Percentiles rank a stretch among this genome's conserved stretches.
These are phyloP conservation scores for Botryotinia convoluta DNA, from an alignment of 2,329 filamentous ascomycete species.

Conservation along the genomic window DNA sequence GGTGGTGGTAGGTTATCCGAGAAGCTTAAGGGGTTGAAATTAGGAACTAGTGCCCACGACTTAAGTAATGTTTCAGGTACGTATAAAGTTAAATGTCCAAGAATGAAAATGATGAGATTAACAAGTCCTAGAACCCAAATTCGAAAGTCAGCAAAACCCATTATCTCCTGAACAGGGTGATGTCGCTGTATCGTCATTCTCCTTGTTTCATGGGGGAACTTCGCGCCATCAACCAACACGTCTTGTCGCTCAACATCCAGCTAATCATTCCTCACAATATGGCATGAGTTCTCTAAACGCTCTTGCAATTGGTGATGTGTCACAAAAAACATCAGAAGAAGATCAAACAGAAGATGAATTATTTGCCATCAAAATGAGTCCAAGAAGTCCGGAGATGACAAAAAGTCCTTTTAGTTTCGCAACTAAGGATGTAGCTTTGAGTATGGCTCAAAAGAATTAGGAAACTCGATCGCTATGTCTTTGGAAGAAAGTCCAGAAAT, in stretches of 20 bases:
- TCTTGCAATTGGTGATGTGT: conserved; percentile 39
- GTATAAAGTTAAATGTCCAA: conserved; percentile 22
- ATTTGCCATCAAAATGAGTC: conserved; percentile 84
- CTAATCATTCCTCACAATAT: conserved; percentile 26
- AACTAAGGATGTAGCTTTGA: conserved; percentile 34
- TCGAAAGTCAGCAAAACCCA: conserved; percentile 34
- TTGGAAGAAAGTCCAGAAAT: neutral
- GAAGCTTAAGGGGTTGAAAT: conserved; percentile 74
- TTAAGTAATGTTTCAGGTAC: conserved; percentile 55
- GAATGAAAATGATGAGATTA: neutral
- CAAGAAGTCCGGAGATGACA: conserved; percentile 80
- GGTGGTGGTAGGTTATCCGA: conserved; percentile 69
- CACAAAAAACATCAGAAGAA: conserved; percentile 37
- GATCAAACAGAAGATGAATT: conserved; percentile 71
- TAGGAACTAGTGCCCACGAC: conserved; percentile 70
- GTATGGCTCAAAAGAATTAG: conserved; percentile 24
- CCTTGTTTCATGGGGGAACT: conserved; percentile 52
- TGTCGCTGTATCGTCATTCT: conserved; percentile 61
- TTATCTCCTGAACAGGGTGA: conserved; percentile 63
- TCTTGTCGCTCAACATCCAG: conserved; percentile 37
- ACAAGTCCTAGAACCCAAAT: conserved; percentile 34
- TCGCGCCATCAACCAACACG: conserved; percentile 42
- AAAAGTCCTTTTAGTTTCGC: conserved; percentile 72
- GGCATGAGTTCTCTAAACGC: conserved; percentile 39
- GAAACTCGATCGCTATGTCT: neutral